Base-by-base conservation (phyloP, 345 rosid species). In the Cochlearia excelsa region DNA sequence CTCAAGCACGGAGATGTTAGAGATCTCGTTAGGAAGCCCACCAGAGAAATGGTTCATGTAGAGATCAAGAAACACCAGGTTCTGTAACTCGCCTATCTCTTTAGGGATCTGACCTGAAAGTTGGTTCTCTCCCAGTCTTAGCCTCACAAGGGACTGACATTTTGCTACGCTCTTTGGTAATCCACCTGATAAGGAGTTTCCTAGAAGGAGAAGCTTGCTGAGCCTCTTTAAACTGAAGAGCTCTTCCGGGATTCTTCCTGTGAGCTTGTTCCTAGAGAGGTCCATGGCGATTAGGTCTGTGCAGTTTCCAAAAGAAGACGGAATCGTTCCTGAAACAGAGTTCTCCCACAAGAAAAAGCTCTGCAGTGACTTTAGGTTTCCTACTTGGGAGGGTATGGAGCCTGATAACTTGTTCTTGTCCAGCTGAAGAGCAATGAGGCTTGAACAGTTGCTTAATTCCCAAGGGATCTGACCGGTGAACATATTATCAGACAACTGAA, bases 281-380 rank as follows among this genome's bases (percentile, higher is more conserved):
- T 92, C 98, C 3, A 92, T 84, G 0, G 94, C 77, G 28, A 78
- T 80, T 16, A 92, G 77, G 48, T 86, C 93, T 0, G 89, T 74
- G 74, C 98, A 88, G 79, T 88, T 92, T 5, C 93, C 87, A 29
- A 92, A 88, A 42, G 93, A 83, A 30, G 89, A 38, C 9, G 98
- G 97, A 57, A 86, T 84, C 2, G 84, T 82, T 41, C 98, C 97
- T 0, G 95, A 86, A 35, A 88, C 82, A 0, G 73, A 81, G 71
- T 92, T 92, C 5, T 94, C 97, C 98, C 98, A 92, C 71, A 92
- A 56, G 79, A 86, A 92, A 59, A 92, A 92, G 62, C 82, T 84
- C 74, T 92, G 97, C 74, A 92, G 74, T 65, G 74, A 67, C 65
- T 83, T 83, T 73, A 92, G 76, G 1, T 76, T 65, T 9, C 98